Evolutionary conservation across 2,329 filamentous ascomycete species (phyloP), one percentile per base, ranked within the genome.

Genomic region (Colletotrichum gloeosporioides): DNA sequence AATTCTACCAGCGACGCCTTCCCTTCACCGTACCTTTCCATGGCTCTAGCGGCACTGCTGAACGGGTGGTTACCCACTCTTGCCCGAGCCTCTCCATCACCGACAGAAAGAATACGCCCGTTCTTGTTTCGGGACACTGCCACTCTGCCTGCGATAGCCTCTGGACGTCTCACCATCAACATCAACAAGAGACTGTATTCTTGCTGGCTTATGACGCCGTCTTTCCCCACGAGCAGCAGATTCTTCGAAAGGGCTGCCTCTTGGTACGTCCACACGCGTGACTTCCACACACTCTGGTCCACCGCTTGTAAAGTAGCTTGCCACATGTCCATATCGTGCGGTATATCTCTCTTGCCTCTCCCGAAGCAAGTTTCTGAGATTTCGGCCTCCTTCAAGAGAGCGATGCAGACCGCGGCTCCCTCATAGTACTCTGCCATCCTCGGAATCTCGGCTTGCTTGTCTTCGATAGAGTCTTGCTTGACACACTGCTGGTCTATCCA

Each of bases 391-490:
- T 53, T 53, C n/a, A 53, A 53, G 44, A 53, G 44, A 22, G 44
- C 44, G 3, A 53, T 53, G 6, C 44, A 53, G 44, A 53, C 44
- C n/a, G 44, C 44, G 0, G 44, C 44, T 0, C n/a, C n/a, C 0
- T 53, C 44, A 13, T 53, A 53, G 7, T 53, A 53, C 3, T 22
- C 44, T 3, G 44, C 44, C 44, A 53, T 53, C n/a, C 7, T 53
- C 0, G 44, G 44, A 13, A 53, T 53, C 4, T 53, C 44, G 44
- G 44, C 44, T 53, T 53, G 44, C 44, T 53, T 53, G 3, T 53
- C 44, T 53, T 53, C 44, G 10, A 53, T 53, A 53, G 44, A 53
- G 44, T 7, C n/a, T 53, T 53, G 44, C n/a, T 13, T 53, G n/a
- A 53, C 44, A 13, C 44, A 53, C 10, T 22, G n/a, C 44, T 53